A percentile compares a stretch with the other conserved stretches of the same genome.
Evolutionary conservation across 352 stramenopile genomes (phyloP).

Genomic region (Phytophthora agathidicida): DNA sequence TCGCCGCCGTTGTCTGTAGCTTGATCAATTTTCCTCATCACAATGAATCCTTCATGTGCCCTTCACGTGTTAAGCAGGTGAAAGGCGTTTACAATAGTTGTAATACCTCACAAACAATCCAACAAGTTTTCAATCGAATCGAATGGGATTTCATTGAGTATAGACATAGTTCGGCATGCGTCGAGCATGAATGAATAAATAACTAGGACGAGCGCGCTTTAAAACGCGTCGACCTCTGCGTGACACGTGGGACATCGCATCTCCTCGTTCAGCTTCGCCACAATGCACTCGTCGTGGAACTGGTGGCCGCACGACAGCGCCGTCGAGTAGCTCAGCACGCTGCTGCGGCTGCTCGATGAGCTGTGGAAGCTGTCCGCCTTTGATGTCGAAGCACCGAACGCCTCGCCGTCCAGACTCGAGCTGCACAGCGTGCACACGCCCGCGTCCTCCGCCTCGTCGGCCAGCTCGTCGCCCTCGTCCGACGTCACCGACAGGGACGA

Average conservation of each 20-base stretch:
- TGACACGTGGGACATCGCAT: conserved; percentile 52
- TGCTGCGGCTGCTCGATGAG: conserved; percentile 17
- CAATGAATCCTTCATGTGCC: too few relatives aligned
- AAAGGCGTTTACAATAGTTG: too few relatives aligned
- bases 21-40: too few relatives aligned
- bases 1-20: too few relatives aligned
- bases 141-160: too few relatives aligned
- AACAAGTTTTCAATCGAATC: too few relatives aligned
- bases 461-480: conserved; percentile 23
- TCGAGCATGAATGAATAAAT: neutral
- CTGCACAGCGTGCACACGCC: conserved; percentile 24
- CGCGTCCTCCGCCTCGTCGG: conserved; percentile 9
- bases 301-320: conserved; percentile 53
- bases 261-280: conserved; percentile 54
- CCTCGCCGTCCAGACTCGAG: conserved; percentile 19
- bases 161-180: too few relatives aligned
- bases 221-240: conserved; percentile 29
- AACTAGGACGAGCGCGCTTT: too few relatives aligned
- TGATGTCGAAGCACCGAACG: conserved; percentile 6
- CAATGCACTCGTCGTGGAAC: conserved; percentile 65
- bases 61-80: too few relatives aligned
- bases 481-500: conserved; percentile 19
- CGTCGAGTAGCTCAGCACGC: conserved; percentile 40
- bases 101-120: too few relatives aligned
- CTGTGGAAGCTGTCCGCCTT: conserved; percentile 5